Evolutionary conservation across 2,329 filamentous ascomycete species (phyloP), one percentile per base, ranked within the genome.

Genomic region (Cladosporium cucumerinum): DNA sequence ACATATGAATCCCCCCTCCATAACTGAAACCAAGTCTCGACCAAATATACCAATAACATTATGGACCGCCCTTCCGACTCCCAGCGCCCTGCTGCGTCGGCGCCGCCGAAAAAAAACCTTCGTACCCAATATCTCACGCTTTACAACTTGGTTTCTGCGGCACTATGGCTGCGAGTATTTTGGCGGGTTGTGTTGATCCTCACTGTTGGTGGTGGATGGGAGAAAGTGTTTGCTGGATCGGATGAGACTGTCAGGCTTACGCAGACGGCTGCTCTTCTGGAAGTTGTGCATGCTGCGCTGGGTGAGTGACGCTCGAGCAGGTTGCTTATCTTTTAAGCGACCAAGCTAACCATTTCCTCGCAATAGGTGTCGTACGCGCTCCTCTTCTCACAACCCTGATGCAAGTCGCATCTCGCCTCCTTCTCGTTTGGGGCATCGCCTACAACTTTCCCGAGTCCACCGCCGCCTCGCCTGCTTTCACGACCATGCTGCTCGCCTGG

Each of bases 401-500:
- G 88, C 95, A 99, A 79, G 93, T 98, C 68, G 85, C 90, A 25
- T 92, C 88, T 65, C 92, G 95, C 61, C 86, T 96, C 72, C 86
- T 97, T 69, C 89, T 98, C 69, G 91, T 97, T 70, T 97, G 93
- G 92, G 88, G 86, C 70, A 84, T 98, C 68, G 88, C 92, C 73
- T 84, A 87, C 74, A 82, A 84, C 48, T 97, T 94, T 80, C 91
- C 90, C 11, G 79, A 82, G 64, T 84, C 89, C 61, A 86, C 87
- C 2, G 72, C 75, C 66, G 61, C 79, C 60, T 86, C 82, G 67
- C 80, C 84, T 23, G 86, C 84, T 64, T 96, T 93, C 82, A 82
- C 87, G 69, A 85, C 84, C 72, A 92, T 96, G 91, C 84, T 98
- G 65, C 74, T 89, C 64, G 93, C 95, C 34, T 98, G 95, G 94